Evolutionary conservation across 305 asterid species (phyloP).

Genomic region (Fraxinus xanthoxyloides): DNA sequence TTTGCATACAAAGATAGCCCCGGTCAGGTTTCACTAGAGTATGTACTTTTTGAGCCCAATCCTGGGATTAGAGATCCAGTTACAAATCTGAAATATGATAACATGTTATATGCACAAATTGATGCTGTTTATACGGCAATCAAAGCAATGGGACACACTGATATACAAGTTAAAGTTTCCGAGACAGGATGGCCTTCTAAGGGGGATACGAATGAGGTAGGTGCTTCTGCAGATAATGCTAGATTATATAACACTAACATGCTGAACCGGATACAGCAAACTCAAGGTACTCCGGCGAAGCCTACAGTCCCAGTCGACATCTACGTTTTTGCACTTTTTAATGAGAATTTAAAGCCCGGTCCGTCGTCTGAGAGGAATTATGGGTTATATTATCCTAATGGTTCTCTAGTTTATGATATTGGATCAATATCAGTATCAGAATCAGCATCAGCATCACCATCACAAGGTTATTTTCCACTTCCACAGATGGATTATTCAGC

Average conservation of each 20-base stretch:
- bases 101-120: conserved; percentile 83
- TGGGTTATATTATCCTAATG: conserved; percentile 74
- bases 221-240: conserved; percentile 78
- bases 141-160: conserved; percentile 55
- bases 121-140: conserved; percentile 85
- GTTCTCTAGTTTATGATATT: conserved; percentile 67
- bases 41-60: conserved; percentile 70
- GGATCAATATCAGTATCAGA: conserved; percentile 24
- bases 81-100: conserved; percentile 67
- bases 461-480: conserved; percentile 44
- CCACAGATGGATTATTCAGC: conserved; percentile 64
- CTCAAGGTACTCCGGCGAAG: conserved; percentile 72
- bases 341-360: conserved; percentile 74
- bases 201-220: conserved; percentile 68
- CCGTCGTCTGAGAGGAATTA: conserved; percentile 80
- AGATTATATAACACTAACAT: conserved; percentile 65
- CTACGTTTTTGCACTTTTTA: conserved; percentile 76
- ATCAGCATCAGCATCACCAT: background rate
- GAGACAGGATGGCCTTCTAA: conserved; percentile 97
- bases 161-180: conserved; percentile 59
- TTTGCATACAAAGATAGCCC: conserved; percentile 76
- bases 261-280: conserved; percentile 45
- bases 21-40: conserved; percentile 42
- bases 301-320: conserved; percentile 67
- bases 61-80: conserved; percentile 46